These are phyloP conservation scores for Rauvolfia tetraphylla DNA, from an alignment of 257 asterid genomes.

Conservation along the genomic window DNA sequence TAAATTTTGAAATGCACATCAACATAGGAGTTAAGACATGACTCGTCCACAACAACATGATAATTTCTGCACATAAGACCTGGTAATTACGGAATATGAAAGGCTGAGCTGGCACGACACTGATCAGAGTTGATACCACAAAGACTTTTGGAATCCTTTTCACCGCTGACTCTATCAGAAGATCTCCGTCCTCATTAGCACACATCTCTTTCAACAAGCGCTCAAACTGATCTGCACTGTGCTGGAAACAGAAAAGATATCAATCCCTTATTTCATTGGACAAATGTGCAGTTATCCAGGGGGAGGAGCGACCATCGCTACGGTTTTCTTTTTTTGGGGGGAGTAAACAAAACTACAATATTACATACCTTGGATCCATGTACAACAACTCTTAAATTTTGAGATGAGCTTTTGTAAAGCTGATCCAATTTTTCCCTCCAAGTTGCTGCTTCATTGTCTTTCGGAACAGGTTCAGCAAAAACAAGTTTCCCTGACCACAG, in stretches of 20 bases:
- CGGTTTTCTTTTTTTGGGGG: too few species aligned
- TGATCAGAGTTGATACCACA: slow-evolving; percentile 93
- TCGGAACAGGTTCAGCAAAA: slow-evolving; percentile 93
- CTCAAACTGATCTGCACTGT: slow-evolving; percentile 99
- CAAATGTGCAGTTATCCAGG: slow-evolving; percentile 1
- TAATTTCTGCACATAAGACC: slow-evolving; percentile 37
- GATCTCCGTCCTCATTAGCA: slow-evolving; percentile 97
- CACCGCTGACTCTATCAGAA: slow-evolving; percentile 90
- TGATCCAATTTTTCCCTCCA: slow-evolving; percentile 99
- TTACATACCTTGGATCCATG: slow-evolving; percentile 89
- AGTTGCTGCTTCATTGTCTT: slow-evolving; percentile 98
- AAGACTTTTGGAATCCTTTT: slow-evolving; percentile 90
- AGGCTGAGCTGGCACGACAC: slow-evolving; percentile 96
- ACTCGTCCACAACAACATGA: slow-evolving; percentile 17
- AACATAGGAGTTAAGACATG: slow-evolving; percentile 5
- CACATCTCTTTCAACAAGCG: slow-evolving; percentile 87
- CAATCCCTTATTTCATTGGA: slow-evolving; percentile 20
- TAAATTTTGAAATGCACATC: neutral
- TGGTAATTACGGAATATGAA: slow-evolving; percentile 98
- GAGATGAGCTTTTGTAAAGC: slow-evolving; percentile 97
- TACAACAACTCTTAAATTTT: slow-evolving; percentile 92
- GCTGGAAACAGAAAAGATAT: slow-evolving; percentile 64
- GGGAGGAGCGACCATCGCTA: neutral
- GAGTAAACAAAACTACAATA: slow-evolving; percentile 18
- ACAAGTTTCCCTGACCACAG: slow-evolving; percentile 78